A percentile compares a stretch with the other conserved stretches of the same genome.
Evolutionary conservation across 192 early-diverging fungal species (phyloP).

Genomic region (Umbelopsis isabellina): DNA sequence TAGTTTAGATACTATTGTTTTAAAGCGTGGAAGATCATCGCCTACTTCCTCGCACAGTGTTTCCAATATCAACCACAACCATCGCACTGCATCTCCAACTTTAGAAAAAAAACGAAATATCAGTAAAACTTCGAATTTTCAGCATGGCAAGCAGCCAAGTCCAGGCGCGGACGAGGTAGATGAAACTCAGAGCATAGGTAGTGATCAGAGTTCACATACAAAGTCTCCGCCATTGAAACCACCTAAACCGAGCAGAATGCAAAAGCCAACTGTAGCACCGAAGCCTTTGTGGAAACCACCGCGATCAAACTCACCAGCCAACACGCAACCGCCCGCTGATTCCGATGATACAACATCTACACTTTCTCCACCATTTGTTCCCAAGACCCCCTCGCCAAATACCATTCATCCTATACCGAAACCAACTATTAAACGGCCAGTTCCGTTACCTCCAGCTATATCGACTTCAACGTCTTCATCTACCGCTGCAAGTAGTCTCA

Average conservation of each 20-base stretch:
- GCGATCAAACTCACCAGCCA: slow-evolving; percentile 8
- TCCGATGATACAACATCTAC: background rate
- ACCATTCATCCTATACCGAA: background rate
- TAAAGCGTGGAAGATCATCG: background rate
- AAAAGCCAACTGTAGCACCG: slow-evolving; percentile 18
- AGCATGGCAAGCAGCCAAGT: no score
- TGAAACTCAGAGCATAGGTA: slow-evolving; percentile 24
- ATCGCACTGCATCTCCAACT: slow-evolving; percentile 27
- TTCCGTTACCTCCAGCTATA: slow-evolving; percentile 17
- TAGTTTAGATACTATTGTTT: slow-evolving; percentile 13
- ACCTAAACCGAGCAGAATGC: slow-evolving; percentile 47
- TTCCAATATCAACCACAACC: slow-evolving; percentile 16
- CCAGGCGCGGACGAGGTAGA: slow-evolving; percentile 24
- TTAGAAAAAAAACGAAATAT: slow-evolving; percentile 9
- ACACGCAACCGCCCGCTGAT: background rate
- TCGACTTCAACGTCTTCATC: background rate
- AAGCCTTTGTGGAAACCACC: slow-evolving; percentile 21
- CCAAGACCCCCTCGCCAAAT: background rate
- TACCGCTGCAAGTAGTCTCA: background rate
- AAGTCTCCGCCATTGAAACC: slow-evolving; percentile 44
- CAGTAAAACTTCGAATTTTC: no score
- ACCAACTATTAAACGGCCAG: slow-evolving; percentile 2
- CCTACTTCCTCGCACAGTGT: background rate
- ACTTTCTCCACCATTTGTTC: background rate
- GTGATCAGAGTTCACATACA: slow-evolving; percentile 19